phyloP scores from a whole-genome alignment of 371 early-diverging fungal species.

The Fennellomyces sp. region DNA sequence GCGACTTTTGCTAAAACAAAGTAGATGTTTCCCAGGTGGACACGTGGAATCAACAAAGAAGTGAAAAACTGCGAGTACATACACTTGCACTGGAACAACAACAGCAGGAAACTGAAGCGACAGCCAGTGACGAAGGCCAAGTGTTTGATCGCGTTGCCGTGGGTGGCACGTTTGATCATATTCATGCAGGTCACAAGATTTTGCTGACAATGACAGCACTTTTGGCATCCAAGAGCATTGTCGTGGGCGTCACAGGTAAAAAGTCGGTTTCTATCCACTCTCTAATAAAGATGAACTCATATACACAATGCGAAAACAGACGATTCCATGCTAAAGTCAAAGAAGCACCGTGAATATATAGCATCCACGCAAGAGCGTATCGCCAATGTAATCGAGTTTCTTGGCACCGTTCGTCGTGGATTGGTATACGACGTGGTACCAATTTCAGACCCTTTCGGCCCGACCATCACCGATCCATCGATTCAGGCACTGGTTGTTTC shows the following conservation, averaged over 20 bases:
- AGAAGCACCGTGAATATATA: conserved; percentile 71
- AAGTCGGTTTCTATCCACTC: not conserved
- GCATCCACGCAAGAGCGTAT: conserved; percentile 73
- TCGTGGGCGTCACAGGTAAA: conserved; percentile 81
- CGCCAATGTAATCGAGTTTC: conserved; percentile 58
- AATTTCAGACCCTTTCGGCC: conserved; percentile 82
- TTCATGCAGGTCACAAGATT: conserved; percentile 95
- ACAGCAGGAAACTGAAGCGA: not conserved
- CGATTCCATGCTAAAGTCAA: conserved; percentile 70
- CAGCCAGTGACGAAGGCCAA: not conserved
- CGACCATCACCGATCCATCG: conserved; percentile 76
- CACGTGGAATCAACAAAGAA: conserved; percentile 12
- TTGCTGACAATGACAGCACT: conserved; percentile 84
- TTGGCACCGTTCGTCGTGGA: conserved; percentile 55
- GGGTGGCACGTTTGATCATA: conserved; percentile 97
- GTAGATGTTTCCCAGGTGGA: conserved; percentile 5
- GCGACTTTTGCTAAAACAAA: not conserved
- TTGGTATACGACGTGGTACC: conserved; percentile 45
- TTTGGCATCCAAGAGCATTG: conserved; percentile 57
- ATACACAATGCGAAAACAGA: conserved; percentile 27
- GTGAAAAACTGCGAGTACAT: not conserved
- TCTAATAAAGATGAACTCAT: not conserved
- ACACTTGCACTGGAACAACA: not conserved
- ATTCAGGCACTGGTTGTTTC: conserved; percentile 89
- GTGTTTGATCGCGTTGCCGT: conserved; percentile 67